Evolutionary conservation across 140 eudicot species (phyloP).

Genomic region (Senecio squalidus): DNA sequence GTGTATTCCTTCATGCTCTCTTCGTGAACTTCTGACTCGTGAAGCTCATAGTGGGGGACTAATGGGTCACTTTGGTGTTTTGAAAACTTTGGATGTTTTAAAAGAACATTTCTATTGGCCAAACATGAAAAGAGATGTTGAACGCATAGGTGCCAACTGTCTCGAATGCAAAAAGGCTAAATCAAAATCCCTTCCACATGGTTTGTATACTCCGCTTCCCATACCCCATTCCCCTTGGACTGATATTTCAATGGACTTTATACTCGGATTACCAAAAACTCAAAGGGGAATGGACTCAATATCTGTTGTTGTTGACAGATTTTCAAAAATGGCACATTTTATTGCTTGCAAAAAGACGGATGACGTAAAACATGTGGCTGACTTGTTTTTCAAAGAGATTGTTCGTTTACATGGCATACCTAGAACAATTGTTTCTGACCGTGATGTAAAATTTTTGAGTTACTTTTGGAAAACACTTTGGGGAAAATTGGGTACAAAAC

Average conservation of each 20-base stretch:
- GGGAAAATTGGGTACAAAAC: background rate
- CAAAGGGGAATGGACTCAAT: background rate
- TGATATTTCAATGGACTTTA: background rate
- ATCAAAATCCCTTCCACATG: background rate
- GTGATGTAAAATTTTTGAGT: no score
- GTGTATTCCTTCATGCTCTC: background rate
- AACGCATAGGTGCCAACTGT: background rate
- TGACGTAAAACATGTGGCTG: no score
- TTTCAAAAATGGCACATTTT: background rate
- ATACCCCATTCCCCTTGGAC: background rate
- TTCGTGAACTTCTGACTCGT: background rate
- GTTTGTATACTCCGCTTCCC: background rate
- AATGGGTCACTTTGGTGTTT: no score
- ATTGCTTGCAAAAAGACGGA: no score
- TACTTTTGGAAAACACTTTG: conserved; percentile 12
- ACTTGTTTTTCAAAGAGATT: no score
- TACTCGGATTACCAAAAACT: background rate
- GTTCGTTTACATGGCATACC: no score
- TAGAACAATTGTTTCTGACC: no score
- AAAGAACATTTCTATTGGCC: no score
- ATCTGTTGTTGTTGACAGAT: background rate
- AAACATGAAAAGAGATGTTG: background rate
- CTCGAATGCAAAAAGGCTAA: background rate
- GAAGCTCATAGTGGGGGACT: no score
- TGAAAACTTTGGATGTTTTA: no score